Evolutionary conservation across 2,329 filamentous ascomycete genomes (phyloP).

Genomic region (Alternaria panax): DNA sequence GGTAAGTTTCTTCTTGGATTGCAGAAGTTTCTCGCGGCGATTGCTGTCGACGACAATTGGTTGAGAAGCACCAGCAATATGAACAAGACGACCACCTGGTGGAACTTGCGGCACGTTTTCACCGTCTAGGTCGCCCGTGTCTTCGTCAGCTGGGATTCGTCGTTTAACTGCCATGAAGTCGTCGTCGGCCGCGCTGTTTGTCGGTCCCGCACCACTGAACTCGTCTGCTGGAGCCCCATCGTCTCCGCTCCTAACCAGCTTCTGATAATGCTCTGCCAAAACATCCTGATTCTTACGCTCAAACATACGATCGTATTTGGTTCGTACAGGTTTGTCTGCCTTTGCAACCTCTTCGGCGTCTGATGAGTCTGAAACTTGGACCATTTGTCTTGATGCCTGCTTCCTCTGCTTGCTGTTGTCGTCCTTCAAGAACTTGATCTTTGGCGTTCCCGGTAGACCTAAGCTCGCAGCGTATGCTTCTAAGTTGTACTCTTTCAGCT

Average conservation of each 20-base stretch:
- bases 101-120: slow-evolving; percentile 51
- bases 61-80: slow-evolving; percentile 69
- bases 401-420: slow-evolving; percentile 87
- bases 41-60: slow-evolving; percentile 90
- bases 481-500: slow-evolving; percentile 80
- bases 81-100: slow-evolving; percentile 65
- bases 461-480: slow-evolving; percentile 86
- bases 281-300: slow-evolving; percentile 96
- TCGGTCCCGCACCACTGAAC: slow-evolving; percentile 41
- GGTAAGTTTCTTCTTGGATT: slow-evolving; percentile 91
- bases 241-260: slow-evolving; percentile 70
- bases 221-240: slow-evolving; percentile 51
- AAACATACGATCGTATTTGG: slow-evolving; percentile 98
- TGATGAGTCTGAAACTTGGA: slow-evolving; percentile 67
- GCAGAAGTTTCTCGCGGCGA: slow-evolving; percentile 91
- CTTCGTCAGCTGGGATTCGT: slow-evolving; percentile 75
- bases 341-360: slow-evolving; percentile 61
- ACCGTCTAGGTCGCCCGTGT: slow-evolving; percentile 54
- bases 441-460: slow-evolving; percentile 87
- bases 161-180: slow-evolving; percentile 92
- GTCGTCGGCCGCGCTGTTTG: slow-evolving; percentile 66
- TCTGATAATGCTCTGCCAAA: slow-evolving; percentile 90
- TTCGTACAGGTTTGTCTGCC: slow-evolving; percentile 74
- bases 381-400: slow-evolving; percentile 76
- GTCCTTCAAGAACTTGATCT: slow-evolving; percentile 91